A percentile compares a stretch with the other conserved stretches of the same genome.
Conservation (phyloP, 371 early-diverging fungal genomes). For the Thermomucor indicae-seudaticae region DNA sequence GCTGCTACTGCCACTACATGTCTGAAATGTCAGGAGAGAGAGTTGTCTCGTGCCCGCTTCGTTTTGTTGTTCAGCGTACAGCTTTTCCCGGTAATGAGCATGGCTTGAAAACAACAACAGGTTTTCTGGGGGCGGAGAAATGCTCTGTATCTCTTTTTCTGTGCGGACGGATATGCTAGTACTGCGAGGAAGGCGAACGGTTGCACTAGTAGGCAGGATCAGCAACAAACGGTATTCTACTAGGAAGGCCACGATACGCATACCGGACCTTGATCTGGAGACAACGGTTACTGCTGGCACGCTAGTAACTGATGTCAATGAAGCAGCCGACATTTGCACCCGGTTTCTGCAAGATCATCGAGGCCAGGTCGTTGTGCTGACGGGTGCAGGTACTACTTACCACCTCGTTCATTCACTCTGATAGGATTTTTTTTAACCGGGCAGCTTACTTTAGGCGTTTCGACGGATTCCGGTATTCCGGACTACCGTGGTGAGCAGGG, state of each 20-base stretch:
- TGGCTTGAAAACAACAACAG: too few relatives aligned
- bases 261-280: neutral
- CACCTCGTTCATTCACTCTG: too few relatives aligned
- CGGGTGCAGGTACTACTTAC: conserved; percentile 47
- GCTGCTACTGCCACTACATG: neutral
- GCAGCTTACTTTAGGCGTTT: conserved; percentile 47
- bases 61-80: neutral
- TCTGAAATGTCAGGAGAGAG: neutral
- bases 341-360: conserved; percentile 8
- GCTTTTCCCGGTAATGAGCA: too few relatives aligned
- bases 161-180: neutral
- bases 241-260: neutral
- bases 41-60: neutral
- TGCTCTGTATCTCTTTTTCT: neutral
- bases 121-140: too few relatives aligned
- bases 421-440: neutral
- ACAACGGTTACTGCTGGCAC: neutral
- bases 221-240: neutral
- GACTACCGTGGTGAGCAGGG: conserved; percentile 87
- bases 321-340: conserved; percentile 1
- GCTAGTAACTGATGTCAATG: neutral
- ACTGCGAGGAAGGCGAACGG: neutral
- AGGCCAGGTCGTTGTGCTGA: conserved; percentile 44
- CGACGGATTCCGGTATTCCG: conserved; percentile 84
- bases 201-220: neutral